Evolutionary conservation across 768 basidiomycete species (phyloP).

Genomic region (Lactifluus piperatus): DNA sequence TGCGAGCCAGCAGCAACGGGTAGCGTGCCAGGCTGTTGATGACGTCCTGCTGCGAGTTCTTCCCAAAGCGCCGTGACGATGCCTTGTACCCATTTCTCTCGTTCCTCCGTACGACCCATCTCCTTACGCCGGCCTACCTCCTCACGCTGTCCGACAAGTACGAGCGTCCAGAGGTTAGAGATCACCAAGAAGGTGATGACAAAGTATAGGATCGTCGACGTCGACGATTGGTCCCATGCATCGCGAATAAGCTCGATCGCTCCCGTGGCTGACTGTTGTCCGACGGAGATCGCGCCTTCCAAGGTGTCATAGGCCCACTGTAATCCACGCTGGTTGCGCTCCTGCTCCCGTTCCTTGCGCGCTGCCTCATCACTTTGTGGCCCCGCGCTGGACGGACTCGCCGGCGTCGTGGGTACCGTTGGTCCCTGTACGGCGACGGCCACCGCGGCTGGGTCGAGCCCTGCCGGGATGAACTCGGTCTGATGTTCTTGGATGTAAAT

Average conservation of each 20-base stretch:
- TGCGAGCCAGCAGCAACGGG: background rate
- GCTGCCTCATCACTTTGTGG: constrained; percentile 29
- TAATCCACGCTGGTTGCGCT: constrained; percentile 49
- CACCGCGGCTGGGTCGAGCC: constrained; percentile 52
- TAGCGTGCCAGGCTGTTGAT: constrained; percentile 17
- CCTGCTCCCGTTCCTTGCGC: constrained; percentile 41
- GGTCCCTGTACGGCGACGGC: constrained; percentile 36
- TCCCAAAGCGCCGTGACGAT: constrained; percentile 68
- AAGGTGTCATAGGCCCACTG: constrained; percentile 89
- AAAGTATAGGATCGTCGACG: constrained; percentile 62
- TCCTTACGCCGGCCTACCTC: constrained; percentile 39
- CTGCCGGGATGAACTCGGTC: constrained; percentile 82
- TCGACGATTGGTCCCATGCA: constrained; percentile 69
- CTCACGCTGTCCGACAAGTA: constrained; percentile 39
- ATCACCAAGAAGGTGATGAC: constrained; percentile 65
- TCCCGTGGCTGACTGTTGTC: constrained; percentile 55
- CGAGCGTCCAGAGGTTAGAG: constrained; percentile 68
- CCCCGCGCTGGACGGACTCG: constrained; percentile 18
- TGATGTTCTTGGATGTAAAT: constrained; percentile 84
- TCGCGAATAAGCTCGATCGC: constrained; percentile 73
- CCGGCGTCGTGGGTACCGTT: constrained; percentile 20
- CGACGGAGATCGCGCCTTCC: constrained; percentile 67
- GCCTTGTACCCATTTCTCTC: constrained; percentile 67
- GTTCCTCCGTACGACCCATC: constrained; percentile 49
- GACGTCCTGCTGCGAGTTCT: constrained; percentile 47